Evolutionary conservation across 1,284 basidiomycete genomes (phyloP).

Genomic region (Cryptococcus sp.): DNA sequence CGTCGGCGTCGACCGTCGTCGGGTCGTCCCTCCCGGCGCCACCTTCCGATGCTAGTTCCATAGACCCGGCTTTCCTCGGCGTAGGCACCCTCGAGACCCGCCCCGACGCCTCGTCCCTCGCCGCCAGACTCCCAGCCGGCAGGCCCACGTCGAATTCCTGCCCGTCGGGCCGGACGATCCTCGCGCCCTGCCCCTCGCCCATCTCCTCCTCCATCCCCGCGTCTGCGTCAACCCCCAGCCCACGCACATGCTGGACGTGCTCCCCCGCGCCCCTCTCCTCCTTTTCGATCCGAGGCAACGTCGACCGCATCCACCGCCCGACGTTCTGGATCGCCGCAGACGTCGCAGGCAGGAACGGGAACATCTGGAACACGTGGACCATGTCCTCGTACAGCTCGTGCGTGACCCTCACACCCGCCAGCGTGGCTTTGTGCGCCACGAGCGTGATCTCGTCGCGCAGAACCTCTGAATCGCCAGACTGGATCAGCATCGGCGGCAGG

Average conservation of each 20-base stretch:
- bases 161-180: constrained; percentile 17
- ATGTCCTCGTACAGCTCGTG: constrained; percentile 93
- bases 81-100: neutral
- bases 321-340: constrained; percentile 62
- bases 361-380: constrained; percentile 86
- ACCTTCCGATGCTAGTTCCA: neutral
- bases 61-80: neutral
- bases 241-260: constrained; percentile 4
- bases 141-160: constrained; percentile 12
- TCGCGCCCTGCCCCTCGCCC: constrained; percentile 10
- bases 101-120: neutral
- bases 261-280: constrained; percentile 16
- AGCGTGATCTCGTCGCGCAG: constrained; percentile 87
- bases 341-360: constrained; percentile 73
- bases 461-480: constrained; percentile 91
- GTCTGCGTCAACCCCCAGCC: constrained; percentile 13
- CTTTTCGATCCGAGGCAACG: constrained; percentile 59
- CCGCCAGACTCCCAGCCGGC: constrained; percentile 9
- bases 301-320: constrained; percentile 65
- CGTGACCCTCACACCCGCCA: constrained; percentile 80
- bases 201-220: constrained; percentile 19
- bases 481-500: constrained; percentile 86
- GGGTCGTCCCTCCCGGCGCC: neutral
- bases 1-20: constrained; percentile 26
- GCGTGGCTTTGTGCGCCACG: constrained; percentile 88